Evolutionary conservation across 2,329 filamentous ascomycete species (phyloP), one percentile per base, ranked within the genome.

Genomic region (Ascochyta viciae-villosae): DNA sequence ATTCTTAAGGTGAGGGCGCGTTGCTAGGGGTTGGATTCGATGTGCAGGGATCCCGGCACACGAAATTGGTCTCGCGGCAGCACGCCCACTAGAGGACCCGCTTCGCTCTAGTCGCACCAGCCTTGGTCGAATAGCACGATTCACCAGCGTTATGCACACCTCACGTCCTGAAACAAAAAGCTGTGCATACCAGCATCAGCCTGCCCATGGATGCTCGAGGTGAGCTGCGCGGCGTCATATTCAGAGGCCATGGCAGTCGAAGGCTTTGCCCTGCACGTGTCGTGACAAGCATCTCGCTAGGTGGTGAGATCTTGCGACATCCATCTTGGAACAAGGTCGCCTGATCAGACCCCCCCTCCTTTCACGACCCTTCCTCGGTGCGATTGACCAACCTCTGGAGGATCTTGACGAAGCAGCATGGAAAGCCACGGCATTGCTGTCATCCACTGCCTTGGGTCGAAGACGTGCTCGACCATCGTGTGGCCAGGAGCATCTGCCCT

Each of bases 1-100:
- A 67, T 66, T 67, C 73, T 75, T 74, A 71, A 71, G 64, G 65
- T 73, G 65, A 64, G 66, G 63, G 65, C 63, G 64, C 64, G 72
- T 73, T 74, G 72, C 70, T 73, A 68, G 71, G 72, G 65, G 63
- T 61, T 66, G 50, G 61, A 54, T 62, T 66, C 61, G 61, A 56
- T 65, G 66, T 62, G 67, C 70, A 71, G 64, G 68, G 70, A 65
- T 65, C 55, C 52, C 40, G 50, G 58, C 61, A 66, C 52, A 53
- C 66, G 71, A 73, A 71, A 74, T 75, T 73, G 64, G 65, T 61
- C 53, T 61, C 50, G 63, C 64, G 67, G 71, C 64, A 65, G 66
- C 47, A 67, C 62, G 65, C 61, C 64, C 70, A 65, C 62, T 67
- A 62, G 52, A 63, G 67, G 68, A 63, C 65, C 68, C 71, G 70